Conservation (phyloP, 2,329 filamentous ascomycete species). For the Alternaria brassicae region DNA sequence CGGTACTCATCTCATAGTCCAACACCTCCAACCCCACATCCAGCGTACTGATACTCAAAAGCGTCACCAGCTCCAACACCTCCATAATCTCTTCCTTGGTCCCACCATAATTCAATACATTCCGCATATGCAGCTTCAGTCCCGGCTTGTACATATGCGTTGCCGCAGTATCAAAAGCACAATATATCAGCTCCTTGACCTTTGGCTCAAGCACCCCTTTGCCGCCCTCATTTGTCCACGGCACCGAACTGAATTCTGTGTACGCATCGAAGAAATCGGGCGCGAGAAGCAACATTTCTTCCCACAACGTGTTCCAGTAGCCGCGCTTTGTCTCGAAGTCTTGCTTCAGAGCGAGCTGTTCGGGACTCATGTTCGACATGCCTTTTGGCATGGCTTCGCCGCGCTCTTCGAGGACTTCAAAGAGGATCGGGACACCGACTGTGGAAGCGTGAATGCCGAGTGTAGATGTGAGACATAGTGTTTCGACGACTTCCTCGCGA, state of each 20-base stretch:
- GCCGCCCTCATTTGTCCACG: constrained; percentile 48
- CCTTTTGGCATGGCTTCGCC: constrained; percentile 42
- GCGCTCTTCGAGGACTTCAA: constrained; percentile 57
- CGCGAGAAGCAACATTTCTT: constrained; percentile 54
- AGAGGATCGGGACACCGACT: constrained; percentile 56
- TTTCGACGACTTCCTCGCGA: constrained; percentile 55
- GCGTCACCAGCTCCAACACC: constrained; percentile 55
- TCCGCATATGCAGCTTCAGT: constrained; percentile 58
- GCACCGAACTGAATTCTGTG: constrained; percentile 55
- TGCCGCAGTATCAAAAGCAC: constrained; percentile 57
- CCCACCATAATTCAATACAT: constrained; percentile 56
- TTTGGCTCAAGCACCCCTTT: constrained; percentile 54
- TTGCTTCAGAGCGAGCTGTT: constrained; percentile 49
- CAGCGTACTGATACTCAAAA: constrained; percentile 43
- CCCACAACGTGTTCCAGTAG: constrained; percentile 58
- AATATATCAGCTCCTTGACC: constrained; percentile 58
- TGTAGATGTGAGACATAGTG: constrained; percentile 54
- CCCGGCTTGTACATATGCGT: constrained; percentile 59
- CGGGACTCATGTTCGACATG: constrained; percentile 46
- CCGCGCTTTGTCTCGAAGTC: constrained; percentile 57
- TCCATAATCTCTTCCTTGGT: constrained; percentile 58
- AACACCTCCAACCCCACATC: constrained; percentile 36
- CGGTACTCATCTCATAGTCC: constrained; percentile 27
- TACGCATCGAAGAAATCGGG: constrained; percentile 60
- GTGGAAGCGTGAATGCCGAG: constrained; percentile 59